Evolutionary conservation across 768 basidiomycete species (phyloP).

Genomic region (Suillus subaureus): DNA sequence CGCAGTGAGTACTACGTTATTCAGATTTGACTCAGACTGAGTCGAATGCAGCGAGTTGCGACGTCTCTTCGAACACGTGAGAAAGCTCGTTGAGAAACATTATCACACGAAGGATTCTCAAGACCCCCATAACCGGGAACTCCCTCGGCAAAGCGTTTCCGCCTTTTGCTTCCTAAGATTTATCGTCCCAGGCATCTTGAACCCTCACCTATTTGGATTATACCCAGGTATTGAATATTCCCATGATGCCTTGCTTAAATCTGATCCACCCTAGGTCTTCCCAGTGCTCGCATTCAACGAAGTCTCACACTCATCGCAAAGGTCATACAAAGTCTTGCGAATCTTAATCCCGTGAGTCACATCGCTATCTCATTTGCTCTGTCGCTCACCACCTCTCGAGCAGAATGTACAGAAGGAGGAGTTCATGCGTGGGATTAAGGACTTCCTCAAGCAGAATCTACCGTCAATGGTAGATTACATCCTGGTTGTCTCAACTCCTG

Average conservation of each 20-base stretch:
- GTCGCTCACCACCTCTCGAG: conserved; percentile 6
- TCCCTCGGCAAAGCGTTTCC: conserved; percentile 83
- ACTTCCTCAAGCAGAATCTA: conserved; percentile 65
- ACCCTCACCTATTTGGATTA: conserved; percentile 83
- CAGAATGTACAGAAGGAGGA: conserved; percentile 74
- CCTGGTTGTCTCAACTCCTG: conserved; percentile 64
- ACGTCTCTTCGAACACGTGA: conserved; percentile 65
- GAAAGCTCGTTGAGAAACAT: conserved; percentile 70
- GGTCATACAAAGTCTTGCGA: conserved; percentile 87
- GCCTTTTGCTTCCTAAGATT: conserved; percentile 91
- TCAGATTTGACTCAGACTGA: conserved; percentile 11
- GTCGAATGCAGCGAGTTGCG: conserved; percentile 64
- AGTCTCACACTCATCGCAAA: conserved; percentile 86
- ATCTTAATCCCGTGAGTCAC: conserved; percentile 68
- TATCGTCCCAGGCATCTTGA: conserved; percentile 87
- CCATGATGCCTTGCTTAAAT: background rate
- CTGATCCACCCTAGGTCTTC: conserved; percentile 54
- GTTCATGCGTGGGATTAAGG: conserved; percentile 78
- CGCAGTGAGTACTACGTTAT: conserved; percentile 52
- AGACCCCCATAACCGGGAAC: conserved; percentile 49
- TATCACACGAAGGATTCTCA: conserved; percentile 46
- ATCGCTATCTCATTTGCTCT: conserved; percentile 8
- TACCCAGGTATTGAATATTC: conserved; percentile 56
- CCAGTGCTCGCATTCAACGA: conserved; percentile 66
- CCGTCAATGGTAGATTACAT: conserved; percentile 83